Percentiles rank a stretch among this genome's conserved stretches.
Evolutionary conservation across 1,284 basidiomycete species (phyloP).

Genomic region (Leccinum griseonigrum): DNA sequence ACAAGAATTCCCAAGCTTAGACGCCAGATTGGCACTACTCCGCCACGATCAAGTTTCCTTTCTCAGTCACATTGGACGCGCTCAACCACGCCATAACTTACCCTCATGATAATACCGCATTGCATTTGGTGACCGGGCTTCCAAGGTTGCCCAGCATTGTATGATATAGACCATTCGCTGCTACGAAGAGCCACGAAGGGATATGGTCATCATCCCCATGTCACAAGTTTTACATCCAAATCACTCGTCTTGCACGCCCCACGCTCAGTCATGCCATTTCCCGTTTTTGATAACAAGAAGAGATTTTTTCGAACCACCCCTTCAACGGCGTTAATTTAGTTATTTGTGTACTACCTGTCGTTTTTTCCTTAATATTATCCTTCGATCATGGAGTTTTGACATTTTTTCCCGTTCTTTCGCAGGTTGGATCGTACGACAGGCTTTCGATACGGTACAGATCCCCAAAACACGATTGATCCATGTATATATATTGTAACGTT

Average conservation of each 20-base stretch:
- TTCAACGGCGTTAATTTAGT: conserved; percentile 9
- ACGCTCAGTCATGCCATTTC: not conserved
- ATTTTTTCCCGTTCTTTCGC: not conserved
- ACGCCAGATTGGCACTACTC: not conserved
- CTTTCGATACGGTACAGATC: not conserved
- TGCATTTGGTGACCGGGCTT: not conserved
- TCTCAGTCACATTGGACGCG: not conserved
- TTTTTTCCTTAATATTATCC: not conserved
- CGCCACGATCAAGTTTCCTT: not conserved
- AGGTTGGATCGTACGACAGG: not conserved
- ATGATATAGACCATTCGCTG: not conserved
- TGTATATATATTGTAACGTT: not conserved
- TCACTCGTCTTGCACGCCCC: not conserved
- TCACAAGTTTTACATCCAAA: not conserved
- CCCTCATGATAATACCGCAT: not conserved
- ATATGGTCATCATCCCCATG: not conserved
- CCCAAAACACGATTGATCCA: not conserved
- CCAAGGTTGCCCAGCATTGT: not conserved
- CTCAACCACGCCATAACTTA: not conserved
- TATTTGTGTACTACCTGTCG: not conserved
- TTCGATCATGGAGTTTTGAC: not conserved
- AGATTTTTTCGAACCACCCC: not conserved
- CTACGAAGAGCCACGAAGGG: conserved; percentile 9
- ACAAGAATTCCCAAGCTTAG: conserved; percentile 10
- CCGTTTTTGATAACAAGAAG: not conserved